Evolutionary conservation across 1,284 basidiomycete species (phyloP).

Genomic region (Cutaneotrichosporon sp.): DNA sequence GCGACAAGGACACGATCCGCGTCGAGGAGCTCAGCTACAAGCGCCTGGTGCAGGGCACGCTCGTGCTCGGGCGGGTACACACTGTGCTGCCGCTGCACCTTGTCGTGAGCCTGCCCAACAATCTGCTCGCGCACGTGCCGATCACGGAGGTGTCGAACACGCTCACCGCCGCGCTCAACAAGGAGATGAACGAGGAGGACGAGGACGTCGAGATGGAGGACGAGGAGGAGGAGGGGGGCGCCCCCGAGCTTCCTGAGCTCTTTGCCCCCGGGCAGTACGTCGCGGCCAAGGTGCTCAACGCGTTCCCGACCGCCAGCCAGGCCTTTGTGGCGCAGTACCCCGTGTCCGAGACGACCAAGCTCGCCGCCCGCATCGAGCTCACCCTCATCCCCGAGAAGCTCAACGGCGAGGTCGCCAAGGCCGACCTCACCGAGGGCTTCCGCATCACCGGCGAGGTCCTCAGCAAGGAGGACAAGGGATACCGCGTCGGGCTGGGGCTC

Average conservation of each 20-base stretch:
- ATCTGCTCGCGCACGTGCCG: constrained; percentile 91
- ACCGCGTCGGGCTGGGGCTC: constrained; percentile 83
- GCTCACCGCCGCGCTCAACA: constrained; percentile 66
- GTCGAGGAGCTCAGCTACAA: constrained; percentile 95
- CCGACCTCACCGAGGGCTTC: constrained; percentile 75
- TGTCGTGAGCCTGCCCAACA: constrained; percentile 90
- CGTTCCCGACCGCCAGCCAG: constrained; percentile 48
- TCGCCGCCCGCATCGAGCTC: constrained; percentile 72
- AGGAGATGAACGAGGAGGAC: constrained; percentile 46
- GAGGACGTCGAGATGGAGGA: constrained; percentile 54
- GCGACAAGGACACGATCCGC: constrained; percentile 51
- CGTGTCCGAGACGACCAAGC: constrained; percentile 47
- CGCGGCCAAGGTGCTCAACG: constrained; percentile 66
- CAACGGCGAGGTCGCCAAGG: constrained; percentile 76
- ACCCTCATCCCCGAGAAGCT: constrained; percentile 82
- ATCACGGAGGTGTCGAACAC: constrained; percentile 91
- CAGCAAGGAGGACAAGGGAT: constrained; percentile 93
- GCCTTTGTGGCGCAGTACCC: constrained; percentile 53
- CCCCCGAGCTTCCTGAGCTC: constrained; percentile 72
- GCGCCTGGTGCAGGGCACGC: constrained; percentile 82
- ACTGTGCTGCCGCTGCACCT: constrained; percentile 87
- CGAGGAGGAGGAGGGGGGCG: constrained; percentile 55
- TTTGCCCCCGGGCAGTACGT: constrained; percentile 87
- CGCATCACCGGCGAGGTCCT: constrained; percentile 77
- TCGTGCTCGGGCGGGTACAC: constrained; percentile 81